These are phyloP conservation scores for Botryobasidium botryosum DNA, from an alignment of 768 basidiomycete species.

Conservation along the genomic window DNA sequence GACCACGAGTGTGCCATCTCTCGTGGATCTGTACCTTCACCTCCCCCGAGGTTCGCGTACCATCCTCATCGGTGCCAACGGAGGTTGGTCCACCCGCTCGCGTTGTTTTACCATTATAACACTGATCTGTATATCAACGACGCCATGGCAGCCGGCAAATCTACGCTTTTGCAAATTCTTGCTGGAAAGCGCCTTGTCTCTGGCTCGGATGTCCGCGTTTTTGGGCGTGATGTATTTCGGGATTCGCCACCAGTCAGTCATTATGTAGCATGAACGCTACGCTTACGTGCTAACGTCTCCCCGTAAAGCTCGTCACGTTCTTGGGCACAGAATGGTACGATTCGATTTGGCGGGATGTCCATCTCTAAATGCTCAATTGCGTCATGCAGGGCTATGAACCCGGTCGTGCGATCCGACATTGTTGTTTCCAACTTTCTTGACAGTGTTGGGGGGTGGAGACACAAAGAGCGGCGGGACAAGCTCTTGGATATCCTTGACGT, in stretches of 20 bases:
- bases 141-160: conserved; percentile 60
- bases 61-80: conserved; percentile 83
- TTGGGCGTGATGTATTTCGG: conserved; percentile 77
- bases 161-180: conserved; percentile 85
- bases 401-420: conserved; percentile 87
- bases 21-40: conserved; percentile 44
- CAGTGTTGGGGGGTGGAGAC: conserved; percentile 87
- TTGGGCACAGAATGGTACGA: conserved; percentile 87
- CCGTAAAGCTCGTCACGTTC: conserved; percentile 48
- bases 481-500: conserved; percentile 87
- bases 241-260: conserved; percentile 40
- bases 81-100: conserved; percentile 48
- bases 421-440: conserved; percentile 89
- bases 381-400: conserved; percentile 76
- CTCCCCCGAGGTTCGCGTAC: conserved; percentile 67
- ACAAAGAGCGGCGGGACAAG: conserved; percentile 72
- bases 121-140: background rate
- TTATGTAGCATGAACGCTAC: background rate
- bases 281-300: conserved; percentile 14
- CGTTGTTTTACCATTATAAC: background rate
- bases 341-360: background rate
- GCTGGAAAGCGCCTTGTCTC: conserved; percentile 74
- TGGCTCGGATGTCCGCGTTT: conserved; percentile 46
- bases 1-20: conserved; percentile 27
- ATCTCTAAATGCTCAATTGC: background rate